Evolutionary conservation across 257 asterid species (phyloP).

Genomic region (Nicotiana benthamiana): DNA sequence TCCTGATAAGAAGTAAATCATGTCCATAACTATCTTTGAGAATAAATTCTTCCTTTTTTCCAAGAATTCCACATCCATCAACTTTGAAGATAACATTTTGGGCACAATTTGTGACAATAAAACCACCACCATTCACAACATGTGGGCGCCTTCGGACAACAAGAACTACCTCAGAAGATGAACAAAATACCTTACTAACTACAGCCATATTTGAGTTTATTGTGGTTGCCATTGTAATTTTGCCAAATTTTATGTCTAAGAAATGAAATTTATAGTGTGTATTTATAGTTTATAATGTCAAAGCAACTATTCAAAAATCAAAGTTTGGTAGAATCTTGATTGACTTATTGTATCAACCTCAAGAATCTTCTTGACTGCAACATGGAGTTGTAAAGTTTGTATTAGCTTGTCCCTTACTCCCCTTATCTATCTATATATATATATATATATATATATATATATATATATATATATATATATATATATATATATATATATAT

Average conservation of each 20-base stretch:
- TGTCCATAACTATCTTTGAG: constrained; percentile 49
- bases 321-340: constrained; percentile 36
- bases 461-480: no score
- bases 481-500: no score
- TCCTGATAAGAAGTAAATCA: constrained; percentile 54
- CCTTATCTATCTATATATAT: no score
- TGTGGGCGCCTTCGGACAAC: constrained; percentile 66
- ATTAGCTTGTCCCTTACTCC: neutral
- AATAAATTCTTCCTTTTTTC: constrained; percentile 55
- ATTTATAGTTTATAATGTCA: neutral
- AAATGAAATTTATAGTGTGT: neutral
- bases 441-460: no score
- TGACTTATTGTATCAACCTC: constrained; percentile 19
- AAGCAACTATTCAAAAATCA: constrained; percentile 13
- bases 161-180: constrained; percentile 44
- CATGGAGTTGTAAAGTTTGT: constrained; percentile 6
- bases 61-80: constrained; percentile 79
- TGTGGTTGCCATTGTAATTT: constrained; percentile 16
- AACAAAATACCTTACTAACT: constrained; percentile 68
- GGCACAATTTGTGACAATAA: constrained; percentile 43
- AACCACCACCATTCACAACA: constrained; percentile 82
- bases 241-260: neutral
- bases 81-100: constrained; percentile 46
- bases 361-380: constrained; percentile 21
- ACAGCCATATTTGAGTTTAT: constrained; percentile 25